Evolutionary conservation across 2,329 filamentous ascomycete species (phyloP).

Genomic region (Venturia nashicola): DNA sequence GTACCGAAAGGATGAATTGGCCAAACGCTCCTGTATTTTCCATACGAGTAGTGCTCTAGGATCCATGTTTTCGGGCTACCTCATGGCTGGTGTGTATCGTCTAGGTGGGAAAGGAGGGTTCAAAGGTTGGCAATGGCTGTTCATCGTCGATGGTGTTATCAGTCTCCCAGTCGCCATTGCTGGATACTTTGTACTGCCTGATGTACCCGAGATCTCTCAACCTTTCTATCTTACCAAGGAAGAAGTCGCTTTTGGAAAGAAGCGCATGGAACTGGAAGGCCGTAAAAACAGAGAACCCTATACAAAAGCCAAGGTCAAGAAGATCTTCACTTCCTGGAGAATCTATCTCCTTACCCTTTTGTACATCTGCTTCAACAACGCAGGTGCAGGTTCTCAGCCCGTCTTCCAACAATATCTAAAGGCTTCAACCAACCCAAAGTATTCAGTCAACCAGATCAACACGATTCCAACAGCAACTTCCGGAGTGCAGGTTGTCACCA

Average conservation of each 20-base stretch:
- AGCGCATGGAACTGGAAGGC: slow-evolving; percentile 39
- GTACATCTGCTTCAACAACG: slow-evolving; percentile 55
- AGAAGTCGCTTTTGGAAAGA: slow-evolving; percentile 34
- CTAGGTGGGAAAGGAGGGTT: slow-evolving; percentile 36
- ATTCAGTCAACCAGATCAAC: slow-evolving; percentile 42
- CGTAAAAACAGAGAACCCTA: slow-evolving; percentile 32
- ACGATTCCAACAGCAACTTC: slow-evolving; percentile 38
- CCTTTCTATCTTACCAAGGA: slow-evolving; percentile 35
- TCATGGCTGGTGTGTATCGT: slow-evolving; percentile 41
- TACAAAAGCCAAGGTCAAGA: slow-evolving; percentile 41
- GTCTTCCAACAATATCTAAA: slow-evolving; percentile 40
- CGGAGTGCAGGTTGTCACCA: slow-evolving; percentile 45
- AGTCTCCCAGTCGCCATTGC: slow-evolving; percentile 38
- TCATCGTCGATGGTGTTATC: slow-evolving; percentile 43
- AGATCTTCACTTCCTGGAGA: slow-evolving; percentile 53
- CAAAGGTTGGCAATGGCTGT: slow-evolving; percentile 43
- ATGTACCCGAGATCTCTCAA: slow-evolving; percentile 37
- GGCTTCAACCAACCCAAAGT: slow-evolving; percentile 29
- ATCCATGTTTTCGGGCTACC: slow-evolving; percentile 38
- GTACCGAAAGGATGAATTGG: slow-evolving; percentile 39
- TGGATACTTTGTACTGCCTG: slow-evolving; percentile 37
- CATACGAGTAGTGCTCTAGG: slow-evolving; percentile 35
- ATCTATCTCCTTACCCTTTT: slow-evolving; percentile 46
- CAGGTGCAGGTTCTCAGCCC: slow-evolving; percentile 37
- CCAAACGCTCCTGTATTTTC: slow-evolving; percentile 41